These are phyloP conservation scores for Boechera divaricarpa DNA, from an alignment of 345 rosid genomes.

Conservation along the genomic window DNA sequence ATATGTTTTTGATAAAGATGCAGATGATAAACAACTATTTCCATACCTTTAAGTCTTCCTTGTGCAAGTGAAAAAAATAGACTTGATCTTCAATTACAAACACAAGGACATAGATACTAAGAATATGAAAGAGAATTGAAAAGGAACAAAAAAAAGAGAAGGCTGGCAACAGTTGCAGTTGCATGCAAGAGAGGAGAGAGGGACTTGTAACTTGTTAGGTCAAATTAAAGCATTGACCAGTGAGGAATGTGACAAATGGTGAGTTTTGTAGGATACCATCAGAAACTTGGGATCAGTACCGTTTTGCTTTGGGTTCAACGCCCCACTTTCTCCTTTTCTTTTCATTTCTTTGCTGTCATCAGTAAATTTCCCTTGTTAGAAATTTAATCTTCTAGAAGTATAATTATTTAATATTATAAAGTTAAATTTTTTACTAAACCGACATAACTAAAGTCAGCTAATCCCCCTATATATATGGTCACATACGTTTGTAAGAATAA, in stretches of 20 bases:
- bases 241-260: slow-evolving; percentile 43
- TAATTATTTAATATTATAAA: too few species aligned
- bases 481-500: too few species aligned
- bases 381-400: too few species aligned
- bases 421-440: too few species aligned
- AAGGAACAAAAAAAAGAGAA: neutral
- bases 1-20: slow-evolving; percentile 17
- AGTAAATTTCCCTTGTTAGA: neutral
- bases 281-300: slow-evolving; percentile 49
- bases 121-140: slow-evolving; percentile 24
- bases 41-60: slow-evolving; percentile 18
- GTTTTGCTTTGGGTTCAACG: slow-evolving; percentile 46
- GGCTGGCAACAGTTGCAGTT: slow-evolving; percentile 25
- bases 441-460: too few species aligned
- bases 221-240: slow-evolving; percentile 38
- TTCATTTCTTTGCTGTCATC: slow-evolving; percentile 35
- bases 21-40: slow-evolving; percentile 3
- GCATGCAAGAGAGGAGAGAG: slow-evolving; percentile 44
- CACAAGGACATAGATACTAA: neutral
- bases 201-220: slow-evolving; percentile 30
- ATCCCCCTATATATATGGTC: too few species aligned
- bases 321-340: slow-evolving; percentile 26
- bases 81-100: slow-evolving; percentile 17
- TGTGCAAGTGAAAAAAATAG: slow-evolving; percentile 1
- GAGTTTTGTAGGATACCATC: slow-evolving; percentile 28